phyloP scores from a whole-genome alignment of 257 asterid genomes.

The Nicotiana knightiana region DNA sequence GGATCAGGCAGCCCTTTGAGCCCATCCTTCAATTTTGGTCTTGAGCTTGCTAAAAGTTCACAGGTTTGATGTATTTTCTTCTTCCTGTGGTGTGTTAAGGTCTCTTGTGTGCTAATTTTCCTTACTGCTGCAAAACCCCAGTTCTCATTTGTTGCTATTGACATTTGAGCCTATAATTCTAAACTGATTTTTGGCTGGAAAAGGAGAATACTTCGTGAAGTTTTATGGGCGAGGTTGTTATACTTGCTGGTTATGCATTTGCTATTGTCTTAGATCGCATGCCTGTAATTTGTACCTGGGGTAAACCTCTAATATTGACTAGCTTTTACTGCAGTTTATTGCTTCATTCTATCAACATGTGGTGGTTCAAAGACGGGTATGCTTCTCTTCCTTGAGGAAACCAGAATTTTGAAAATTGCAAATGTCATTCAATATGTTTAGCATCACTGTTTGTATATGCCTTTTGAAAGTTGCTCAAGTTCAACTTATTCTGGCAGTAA shows the following conservation, averaged over 20 bases:
- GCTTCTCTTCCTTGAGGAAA: conserved; percentile 17
- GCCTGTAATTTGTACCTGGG: conserved; percentile 7
- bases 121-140: neutral
- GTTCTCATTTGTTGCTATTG: neutral
- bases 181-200: neutral
- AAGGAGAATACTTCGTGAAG: neutral
- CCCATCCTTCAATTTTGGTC: conserved; percentile 90
- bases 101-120: neutral
- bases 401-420: neutral
- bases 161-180: neutral
- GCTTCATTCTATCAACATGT: conserved; percentile 95
- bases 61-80: conserved; percentile 46
- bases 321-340: conserved; percentile 60
- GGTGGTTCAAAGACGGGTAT: conserved; percentile 93
- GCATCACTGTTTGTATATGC: neutral
- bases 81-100: neutral
- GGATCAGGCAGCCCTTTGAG: conserved; percentile 93
- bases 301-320: neutral
- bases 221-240: neutral
- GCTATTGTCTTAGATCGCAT: neutral
- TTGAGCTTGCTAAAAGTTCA: conserved; percentile 75
- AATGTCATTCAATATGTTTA: neutral
- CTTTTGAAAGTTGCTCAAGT: neutral
- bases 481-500: neutral
- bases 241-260: neutral